Percentiles rank a stretch among this genome's conserved stretches.
Evolutionary conservation across 768 basidiomycete genomes (phyloP).

Genomic region (Mycena floridula): DNA sequence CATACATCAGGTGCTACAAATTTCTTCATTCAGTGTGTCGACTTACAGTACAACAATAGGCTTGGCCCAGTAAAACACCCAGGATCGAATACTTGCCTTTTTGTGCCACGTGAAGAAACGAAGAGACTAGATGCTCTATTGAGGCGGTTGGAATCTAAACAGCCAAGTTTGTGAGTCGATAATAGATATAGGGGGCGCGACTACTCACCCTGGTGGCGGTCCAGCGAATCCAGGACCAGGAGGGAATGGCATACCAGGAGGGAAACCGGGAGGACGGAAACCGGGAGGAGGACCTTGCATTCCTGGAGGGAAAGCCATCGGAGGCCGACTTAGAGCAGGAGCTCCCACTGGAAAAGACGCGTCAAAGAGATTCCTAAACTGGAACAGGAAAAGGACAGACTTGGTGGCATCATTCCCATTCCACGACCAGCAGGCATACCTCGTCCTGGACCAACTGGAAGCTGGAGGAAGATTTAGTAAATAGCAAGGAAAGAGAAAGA

Average conservation of each 20-base stretch:
- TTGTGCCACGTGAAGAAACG: too few relatives aligned
- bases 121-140: too few relatives aligned
- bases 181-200: slow-evolving; percentile 2
- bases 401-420: slow-evolving; percentile 91
- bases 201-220: slow-evolving; percentile 76
- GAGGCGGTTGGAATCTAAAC: slow-evolving; percentile 46
- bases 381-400: slow-evolving; percentile 36
- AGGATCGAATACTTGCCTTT: too few relatives aligned
- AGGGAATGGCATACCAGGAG: slow-evolving; percentile 73
- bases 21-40: too few relatives aligned
- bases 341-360: slow-evolving; percentile 41
- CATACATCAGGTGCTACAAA: too few relatives aligned
- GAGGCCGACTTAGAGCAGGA: slow-evolving; percentile 59
- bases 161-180: slow-evolving; percentile 11
- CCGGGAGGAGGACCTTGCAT: slow-evolving; percentile 87
- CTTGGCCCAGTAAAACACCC: too few relatives aligned
- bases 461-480: slow-evolving; percentile 33
- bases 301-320: slow-evolving; percentile 67
- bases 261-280: slow-evolving; percentile 80
- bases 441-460: slow-evolving; percentile 85
- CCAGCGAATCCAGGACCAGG: slow-evolving; percentile 79
- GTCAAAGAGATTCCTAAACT: slow-evolving; percentile 10
- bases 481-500: slow-evolving; percentile 3
- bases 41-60: too few relatives aligned
- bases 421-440: slow-evolving; percentile 96